Evolutionary conservation across 148 eudicot genomes (phyloP), one percentile per base, ranked within the genome.

Genomic region (Arbutus unedo): DNA sequence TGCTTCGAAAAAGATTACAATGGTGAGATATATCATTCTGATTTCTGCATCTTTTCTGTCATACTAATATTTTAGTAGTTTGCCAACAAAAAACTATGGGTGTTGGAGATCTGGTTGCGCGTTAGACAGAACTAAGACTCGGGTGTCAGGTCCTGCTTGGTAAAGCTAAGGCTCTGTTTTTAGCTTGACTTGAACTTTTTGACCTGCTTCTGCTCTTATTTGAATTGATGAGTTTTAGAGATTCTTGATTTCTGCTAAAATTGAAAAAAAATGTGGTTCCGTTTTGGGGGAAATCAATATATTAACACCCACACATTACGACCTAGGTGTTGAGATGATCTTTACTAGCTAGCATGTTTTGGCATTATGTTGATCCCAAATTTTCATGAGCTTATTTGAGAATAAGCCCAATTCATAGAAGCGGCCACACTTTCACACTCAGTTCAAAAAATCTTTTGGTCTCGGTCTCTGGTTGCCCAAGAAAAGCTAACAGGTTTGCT

Each of bases 1-100:
- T 91, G 93, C 97, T 93, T 6, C 91, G 93, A 18, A 87, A 90
- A 79, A 91, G 90, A 80, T 90, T 93, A 59, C 85, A 82, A 81
- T 49, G 84, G 95, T 92, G 73, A 91, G 90, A 25, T 25, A 31
- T 11, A 14, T 82, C 10, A 54, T 81, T 43, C 74, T 47, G 45
- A 10, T 81, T 43, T 21, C 45, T 21, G 66, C 50, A 21, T 73
- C 55, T 48, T 64, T 23, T 10, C 53, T 41, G 45, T 59, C 70
- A 13, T 57, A 59, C 10, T 47, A 49, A 23, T 47, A 4, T 31
- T n/a, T 21, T 15, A 48, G 2, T 56, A 47, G 49, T 18, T 49
- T 51, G 76, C 57, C 45, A 38, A 51, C 54, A 31, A 11, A 51
- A 48, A 67, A 49, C 25, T 44, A 6, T n/a, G 55, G 41, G 68